phyloP scores from a whole-genome alignment of 148 eudicot species.

The Fagopyrum esculentum region DNA sequence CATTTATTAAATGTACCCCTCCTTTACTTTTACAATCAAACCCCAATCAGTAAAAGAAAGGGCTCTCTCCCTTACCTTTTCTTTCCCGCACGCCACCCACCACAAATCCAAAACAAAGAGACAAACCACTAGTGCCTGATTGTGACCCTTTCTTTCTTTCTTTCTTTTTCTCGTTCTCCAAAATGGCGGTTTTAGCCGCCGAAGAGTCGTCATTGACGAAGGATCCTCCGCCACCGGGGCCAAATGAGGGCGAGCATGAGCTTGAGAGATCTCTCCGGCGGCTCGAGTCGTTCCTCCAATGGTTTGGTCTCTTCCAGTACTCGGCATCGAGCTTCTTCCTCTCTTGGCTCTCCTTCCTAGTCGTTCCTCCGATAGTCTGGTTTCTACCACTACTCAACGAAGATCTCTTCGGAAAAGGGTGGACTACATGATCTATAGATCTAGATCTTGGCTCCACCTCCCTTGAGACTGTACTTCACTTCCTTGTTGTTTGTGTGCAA shows the following conservation, averaged over 20 bases:
- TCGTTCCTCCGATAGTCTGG: conserved; percentile 6
- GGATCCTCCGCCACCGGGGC: conserved; percentile 13
- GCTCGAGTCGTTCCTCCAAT: conserved; percentile 33
- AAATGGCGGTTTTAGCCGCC: conserved; percentile 16
- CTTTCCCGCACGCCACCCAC: too few species aligned
- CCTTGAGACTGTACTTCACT: too few species aligned
- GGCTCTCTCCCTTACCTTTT: too few species aligned
- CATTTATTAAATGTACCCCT: too few species aligned
- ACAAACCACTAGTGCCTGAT: background rate
- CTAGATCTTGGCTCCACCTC: too few species aligned
- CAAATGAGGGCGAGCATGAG: background rate
- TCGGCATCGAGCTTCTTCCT: conserved; percentile 22
- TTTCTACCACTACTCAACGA: too few species aligned
- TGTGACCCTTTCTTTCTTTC: background rate
- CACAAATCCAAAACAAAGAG: background rate
- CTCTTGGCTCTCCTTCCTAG: conserved; percentile 41
- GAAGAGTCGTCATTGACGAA: conserved; percentile 4
- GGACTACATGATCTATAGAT: too few species aligned
- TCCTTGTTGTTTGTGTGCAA: too few species aligned
- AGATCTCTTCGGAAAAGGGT: too few species aligned
- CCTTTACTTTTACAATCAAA: too few species aligned
- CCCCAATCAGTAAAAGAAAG: too few species aligned
- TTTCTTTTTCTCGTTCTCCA: background rate
- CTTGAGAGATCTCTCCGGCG: conserved; percentile 23
- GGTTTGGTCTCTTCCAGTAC: conserved; percentile 49